These are phyloP conservation scores for Phytophthora tentaculata DNA, from an alignment of 352 stramenopile species.

Conservation along the genomic window DNA sequence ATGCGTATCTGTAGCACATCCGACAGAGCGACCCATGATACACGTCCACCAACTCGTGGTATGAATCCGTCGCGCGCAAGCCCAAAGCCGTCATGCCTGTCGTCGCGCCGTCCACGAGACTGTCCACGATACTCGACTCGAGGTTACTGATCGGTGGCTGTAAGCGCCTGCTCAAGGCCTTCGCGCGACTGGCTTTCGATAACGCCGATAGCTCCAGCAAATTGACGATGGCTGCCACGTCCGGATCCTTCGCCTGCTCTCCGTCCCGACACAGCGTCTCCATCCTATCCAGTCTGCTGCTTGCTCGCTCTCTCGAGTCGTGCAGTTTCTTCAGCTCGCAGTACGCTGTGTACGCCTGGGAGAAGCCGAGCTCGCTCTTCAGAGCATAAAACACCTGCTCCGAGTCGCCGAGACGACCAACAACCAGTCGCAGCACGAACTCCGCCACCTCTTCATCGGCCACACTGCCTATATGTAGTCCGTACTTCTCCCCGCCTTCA, in stretches of 20 bases:
- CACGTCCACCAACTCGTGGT: constrained; percentile 76
- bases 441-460: constrained; percentile 51
- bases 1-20: constrained; percentile 93
- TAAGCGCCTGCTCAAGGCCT: constrained; percentile 30
- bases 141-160: not conserved
- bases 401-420: constrained; percentile 30
- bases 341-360: constrained; percentile 47
- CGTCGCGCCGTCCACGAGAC: constrained; percentile 20
- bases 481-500: constrained; percentile 29
- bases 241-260: not conserved
- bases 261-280: constrained; percentile 19
- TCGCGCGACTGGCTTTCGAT: constrained; percentile 17
- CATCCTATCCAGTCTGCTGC: constrained; percentile 13
- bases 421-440: constrained; percentile 45
- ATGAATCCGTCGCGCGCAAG: constrained; percentile 59
- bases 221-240: constrained; percentile 21
- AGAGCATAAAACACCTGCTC: constrained; percentile 1
- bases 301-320: constrained; percentile 6
- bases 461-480: constrained; percentile 19
- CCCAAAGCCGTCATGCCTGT: constrained; percentile 35
- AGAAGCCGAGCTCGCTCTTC: constrained; percentile 41
- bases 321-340: constrained; percentile 41
- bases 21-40: constrained; percentile 90
- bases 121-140: constrained; percentile 3
- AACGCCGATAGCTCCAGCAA: constrained; percentile 28